Evolutionary conservation across 768 basidiomycete species (phyloP), one percentile per base, ranked within the genome.

Genomic region (Lyophyllum shimeji): DNA sequence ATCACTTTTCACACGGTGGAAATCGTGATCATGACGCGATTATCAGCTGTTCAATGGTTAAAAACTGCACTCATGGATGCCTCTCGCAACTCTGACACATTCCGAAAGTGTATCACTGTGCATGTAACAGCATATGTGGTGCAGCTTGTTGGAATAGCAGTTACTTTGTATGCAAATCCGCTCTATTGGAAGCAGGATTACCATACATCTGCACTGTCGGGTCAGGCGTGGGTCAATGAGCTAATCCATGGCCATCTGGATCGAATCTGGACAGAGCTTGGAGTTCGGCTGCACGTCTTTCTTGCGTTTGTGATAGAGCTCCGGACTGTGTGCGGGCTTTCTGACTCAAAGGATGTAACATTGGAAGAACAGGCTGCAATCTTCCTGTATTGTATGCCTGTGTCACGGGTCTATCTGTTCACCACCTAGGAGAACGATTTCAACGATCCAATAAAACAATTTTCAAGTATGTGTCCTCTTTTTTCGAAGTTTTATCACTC

Each of bases 311-410:
- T n/a, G n/a, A n/a, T n/a, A n/a, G n/a, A n/a, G 48, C 54, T 55
- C 7, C 34, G 29, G 1, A 15, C 5, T 23, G n/a, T n/a, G n/a
- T 25, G 23, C 7, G 54, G 48, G 15, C 37, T 48, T 15, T 17
- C 46, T 1, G 9, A 50, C 21, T 55, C 54, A 17, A 40, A 23
- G n/a, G 13, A 45, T 37, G 47, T 64, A 7, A 18, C 51, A 3
- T 27, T 63, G 9, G 51, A 61, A n/a, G 65, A 66, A 52, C 45
- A 68, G 55, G 21, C 57, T 2, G 65, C 63, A 9, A 69, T 70
- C 11, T 69, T 66, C 52, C 60, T 71, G 12, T 69, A 67, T 46
- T n/a, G n/a, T n/a, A n/a, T n/a, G 59, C 47, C n/a, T 65, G 53
- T 50, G 58, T 63, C 9, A 68, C 62, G 44, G 64, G 62, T 0